These are phyloP conservation scores for Durusdinium trenchii DNA, from an alignment of 73 alveolate species.

Conservation along the genomic window DNA sequence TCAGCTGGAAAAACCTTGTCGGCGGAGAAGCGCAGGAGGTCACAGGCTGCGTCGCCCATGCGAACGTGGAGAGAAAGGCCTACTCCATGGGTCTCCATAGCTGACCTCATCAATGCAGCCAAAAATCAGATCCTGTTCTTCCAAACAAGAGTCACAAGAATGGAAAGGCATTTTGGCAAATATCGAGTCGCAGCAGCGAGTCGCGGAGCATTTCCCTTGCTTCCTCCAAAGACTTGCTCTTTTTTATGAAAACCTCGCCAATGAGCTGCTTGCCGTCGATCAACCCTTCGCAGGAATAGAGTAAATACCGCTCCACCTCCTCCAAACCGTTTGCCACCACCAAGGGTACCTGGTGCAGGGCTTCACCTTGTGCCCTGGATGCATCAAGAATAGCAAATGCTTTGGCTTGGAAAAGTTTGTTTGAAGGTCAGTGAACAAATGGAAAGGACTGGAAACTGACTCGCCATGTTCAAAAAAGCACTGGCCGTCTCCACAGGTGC, in stretches of 20 bases:
- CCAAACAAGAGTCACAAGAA: neutral
- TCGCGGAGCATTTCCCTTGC: slow-evolving; percentile 66
- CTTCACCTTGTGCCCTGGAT: neutral
- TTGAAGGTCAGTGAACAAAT: neutral
- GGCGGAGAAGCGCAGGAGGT: slow-evolving; percentile 42
- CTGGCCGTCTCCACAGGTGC: neutral
- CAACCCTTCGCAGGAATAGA: slow-evolving; percentile 77
- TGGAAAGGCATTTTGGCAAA: neutral
- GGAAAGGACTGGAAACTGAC: neutral
- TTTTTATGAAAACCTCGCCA: slow-evolving; percentile 70
- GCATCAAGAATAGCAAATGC: neutral
- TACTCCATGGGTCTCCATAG: slow-evolving; percentile 75
- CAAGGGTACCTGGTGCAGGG: slow-evolving; percentile 10
- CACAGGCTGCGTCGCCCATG: slow-evolving; percentile 87
- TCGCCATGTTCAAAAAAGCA: neutral
- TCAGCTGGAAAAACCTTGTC: slow-evolving; percentile 55
- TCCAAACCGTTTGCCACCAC: slow-evolving; percentile 82
- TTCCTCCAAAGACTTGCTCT: slow-evolving; percentile 57
- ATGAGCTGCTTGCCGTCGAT: slow-evolving; percentile 82
- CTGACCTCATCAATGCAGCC: neutral
- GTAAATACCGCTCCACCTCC: slow-evolving; percentile 75
- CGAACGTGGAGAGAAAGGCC: slow-evolving; percentile 81
- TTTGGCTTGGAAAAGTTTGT: too few species aligned
- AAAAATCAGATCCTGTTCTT: neutral
- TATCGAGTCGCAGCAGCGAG: slow-evolving; percentile 24